Evolutionary conservation across 768 basidiomycete species (phyloP).

Genomic region (Rhizopogon salebrosus): DNA sequence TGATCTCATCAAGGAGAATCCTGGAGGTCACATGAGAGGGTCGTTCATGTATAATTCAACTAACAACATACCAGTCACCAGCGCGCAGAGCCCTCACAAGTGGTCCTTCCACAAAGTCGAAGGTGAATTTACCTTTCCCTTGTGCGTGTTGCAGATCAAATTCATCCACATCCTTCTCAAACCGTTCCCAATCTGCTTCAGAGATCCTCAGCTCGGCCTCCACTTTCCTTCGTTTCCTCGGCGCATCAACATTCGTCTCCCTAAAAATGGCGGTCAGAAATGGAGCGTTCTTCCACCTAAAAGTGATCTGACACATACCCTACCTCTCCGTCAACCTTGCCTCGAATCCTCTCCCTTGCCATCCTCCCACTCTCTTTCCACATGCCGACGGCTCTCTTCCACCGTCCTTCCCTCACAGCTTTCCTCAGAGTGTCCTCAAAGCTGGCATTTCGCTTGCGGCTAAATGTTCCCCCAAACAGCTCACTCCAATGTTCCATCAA

Average conservation of each 20-base stretch:
- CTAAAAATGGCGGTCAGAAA: neutral
- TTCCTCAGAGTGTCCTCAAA: constrained; percentile 80
- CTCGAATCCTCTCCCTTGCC: constrained; percentile 58
- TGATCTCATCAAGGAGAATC: constrained; percentile 95
- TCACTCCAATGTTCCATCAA: constrained; percentile 73
- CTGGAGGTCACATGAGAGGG: constrained; percentile 31
- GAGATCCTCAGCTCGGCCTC: constrained; percentile 41
- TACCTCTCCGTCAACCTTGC: constrained; percentile 25
- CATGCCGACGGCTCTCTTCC: constrained; percentile 77
- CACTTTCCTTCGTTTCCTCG: constrained; percentile 69
- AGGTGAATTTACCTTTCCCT: constrained; percentile 85
- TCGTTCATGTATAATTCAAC: neutral
- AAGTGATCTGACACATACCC: constrained; percentile 13
- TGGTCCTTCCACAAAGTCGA: constrained; percentile 94
- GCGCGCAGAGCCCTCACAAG: constrained; percentile 83
- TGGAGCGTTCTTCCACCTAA: constrained; percentile 10
- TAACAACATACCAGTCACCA: constrained; percentile 80
- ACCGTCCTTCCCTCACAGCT: constrained; percentile 76
- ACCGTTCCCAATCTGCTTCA: constrained; percentile 57
- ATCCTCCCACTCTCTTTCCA: constrained; percentile 77
- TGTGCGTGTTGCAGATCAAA: constrained; percentile 90
- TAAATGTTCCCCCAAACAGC: constrained; percentile 84
- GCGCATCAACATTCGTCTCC: constrained; percentile 34
- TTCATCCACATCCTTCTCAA: constrained; percentile 62
- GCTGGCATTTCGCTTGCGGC: constrained; percentile 81